Evolutionary conservation across 2,329 filamentous ascomycete genomes (phyloP).

Genomic region (Chaetomium olivaceum): DNA sequence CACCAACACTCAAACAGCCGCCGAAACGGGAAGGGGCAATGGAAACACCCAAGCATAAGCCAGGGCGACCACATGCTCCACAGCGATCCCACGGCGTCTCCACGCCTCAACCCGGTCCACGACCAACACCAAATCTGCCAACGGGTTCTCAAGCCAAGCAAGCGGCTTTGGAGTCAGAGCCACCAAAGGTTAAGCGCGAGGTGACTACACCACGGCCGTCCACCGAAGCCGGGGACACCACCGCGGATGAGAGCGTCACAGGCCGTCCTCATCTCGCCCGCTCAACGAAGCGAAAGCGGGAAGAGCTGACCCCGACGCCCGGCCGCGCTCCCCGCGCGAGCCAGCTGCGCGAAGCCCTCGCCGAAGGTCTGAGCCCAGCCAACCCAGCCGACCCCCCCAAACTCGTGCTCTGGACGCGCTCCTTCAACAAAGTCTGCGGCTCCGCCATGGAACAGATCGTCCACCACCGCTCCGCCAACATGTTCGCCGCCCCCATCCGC

Average conservation of each 20-base stretch:
- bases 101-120: constrained; percentile 13
- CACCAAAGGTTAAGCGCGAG: constrained; percentile 59
- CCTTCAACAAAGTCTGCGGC: constrained; percentile 70
- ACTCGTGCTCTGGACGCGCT: constrained; percentile 73
- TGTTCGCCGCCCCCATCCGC: constrained; percentile 74
- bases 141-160: constrained; percentile 40
- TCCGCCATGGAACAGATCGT: constrained; percentile 75
- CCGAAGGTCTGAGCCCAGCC: constrained; percentile 40
- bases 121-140: not conserved
- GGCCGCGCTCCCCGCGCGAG: constrained; percentile 33
- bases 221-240: constrained; percentile 58
- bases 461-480: constrained; percentile 75
- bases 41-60: constrained; percentile 25
- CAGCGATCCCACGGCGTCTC: constrained; percentile 14
- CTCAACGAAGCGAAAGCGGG: constrained; percentile 57
- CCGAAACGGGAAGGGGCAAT: constrained; percentile 7
- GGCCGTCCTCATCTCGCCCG: constrained; percentile 43
- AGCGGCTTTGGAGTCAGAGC: constrained; percentile 41
- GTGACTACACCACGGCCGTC: constrained; percentile 55
- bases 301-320: constrained; percentile 49
- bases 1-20: constrained; percentile 2
- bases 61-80: constrained; percentile 8
- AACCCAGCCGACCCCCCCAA: constrained; percentile 55
- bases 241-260: constrained; percentile 54
- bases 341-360: constrained; percentile 17